phyloP scores from a whole-genome alignment of 2,329 filamentous ascomycete species.

The Fusarium oligoseptatum region DNA sequence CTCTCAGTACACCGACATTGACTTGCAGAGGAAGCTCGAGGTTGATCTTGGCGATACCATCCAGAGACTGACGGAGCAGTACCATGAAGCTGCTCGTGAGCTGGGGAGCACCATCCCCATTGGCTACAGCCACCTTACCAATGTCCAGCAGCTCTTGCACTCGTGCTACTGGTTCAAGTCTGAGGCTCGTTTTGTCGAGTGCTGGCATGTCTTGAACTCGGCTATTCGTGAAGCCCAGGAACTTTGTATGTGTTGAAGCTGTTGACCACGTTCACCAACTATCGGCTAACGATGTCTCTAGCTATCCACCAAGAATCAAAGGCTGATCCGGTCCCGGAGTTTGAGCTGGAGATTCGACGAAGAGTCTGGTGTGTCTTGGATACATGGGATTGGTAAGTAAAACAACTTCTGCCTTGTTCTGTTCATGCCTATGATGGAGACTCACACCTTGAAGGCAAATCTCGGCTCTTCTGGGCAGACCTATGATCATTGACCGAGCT shows the following conservation, averaged over 20 bases:
- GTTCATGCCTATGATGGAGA: background rate
- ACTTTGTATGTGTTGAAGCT: slow-evolving; percentile 42
- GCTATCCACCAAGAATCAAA: slow-evolving; percentile 51
- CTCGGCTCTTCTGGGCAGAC: slow-evolving; percentile 50
- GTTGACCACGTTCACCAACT: no score
- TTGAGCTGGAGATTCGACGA: slow-evolving; percentile 53
- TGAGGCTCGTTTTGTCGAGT: slow-evolving; percentile 53
- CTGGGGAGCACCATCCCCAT: slow-evolving; percentile 51
- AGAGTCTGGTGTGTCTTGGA: slow-evolving; percentile 55
- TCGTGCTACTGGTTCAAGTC: slow-evolving; percentile 56
- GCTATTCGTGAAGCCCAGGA: slow-evolving; percentile 55
- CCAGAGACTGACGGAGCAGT: slow-evolving; percentile 49
- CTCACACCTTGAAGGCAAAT: slow-evolving; percentile 50
- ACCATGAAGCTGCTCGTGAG: slow-evolving; percentile 51
- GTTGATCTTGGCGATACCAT: slow-evolving; percentile 48
- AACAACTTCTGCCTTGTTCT: background rate
- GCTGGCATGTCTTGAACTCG: slow-evolving; percentile 53
- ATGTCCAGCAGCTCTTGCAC: slow-evolving; percentile 53
- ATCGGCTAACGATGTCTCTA: slow-evolving; percentile 26
- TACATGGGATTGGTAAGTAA: slow-evolving; percentile 55
- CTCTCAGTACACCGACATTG: slow-evolving; percentile 50
- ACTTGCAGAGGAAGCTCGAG: slow-evolving; percentile 50
- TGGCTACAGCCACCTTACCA: slow-evolving; percentile 50
- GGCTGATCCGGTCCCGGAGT: slow-evolving; percentile 46
- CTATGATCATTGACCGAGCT: slow-evolving; percentile 52